A percentile compares a stretch with the other conserved stretches of the same genome.
These are phyloP conservation scores for Eutrema japonicum DNA, from an alignment of 345 rosid species.

Conservation along the genomic window DNA sequence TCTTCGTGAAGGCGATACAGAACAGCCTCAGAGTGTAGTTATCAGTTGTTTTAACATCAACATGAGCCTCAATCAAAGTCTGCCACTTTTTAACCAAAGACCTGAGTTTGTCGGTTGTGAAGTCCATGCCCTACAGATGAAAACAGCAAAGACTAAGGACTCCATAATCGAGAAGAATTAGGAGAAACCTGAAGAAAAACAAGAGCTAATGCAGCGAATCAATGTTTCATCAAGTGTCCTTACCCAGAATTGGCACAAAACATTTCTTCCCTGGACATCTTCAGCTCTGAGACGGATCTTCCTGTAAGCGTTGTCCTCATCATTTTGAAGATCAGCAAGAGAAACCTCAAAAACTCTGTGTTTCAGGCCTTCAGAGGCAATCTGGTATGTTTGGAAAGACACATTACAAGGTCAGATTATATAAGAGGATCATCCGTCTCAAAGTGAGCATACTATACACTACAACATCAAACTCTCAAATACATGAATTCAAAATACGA, in stretches of 20 bases:
- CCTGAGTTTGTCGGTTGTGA: constrained; percentile 93
- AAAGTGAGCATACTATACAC: background rate
- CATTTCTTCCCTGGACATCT: constrained; percentile 92
- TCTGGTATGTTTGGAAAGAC: constrained; percentile 43
- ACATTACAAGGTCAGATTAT: background rate
- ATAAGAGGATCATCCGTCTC: background rate
- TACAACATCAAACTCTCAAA: background rate
- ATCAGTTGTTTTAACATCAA: constrained; percentile 97
- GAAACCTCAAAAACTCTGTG: constrained; percentile 92
- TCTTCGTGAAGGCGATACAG: constrained; percentile 93
- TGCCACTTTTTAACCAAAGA: constrained; percentile 97
- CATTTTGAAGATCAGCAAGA: constrained; percentile 83
- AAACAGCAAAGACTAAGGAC: background rate
- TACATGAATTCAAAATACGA: background rate
- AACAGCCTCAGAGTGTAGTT: constrained; percentile 84
- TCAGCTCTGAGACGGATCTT: constrained; percentile 95
- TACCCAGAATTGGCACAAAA: constrained; percentile 96
- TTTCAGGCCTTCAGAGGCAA: constrained; percentile 96
- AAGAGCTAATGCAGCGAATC: background rate
- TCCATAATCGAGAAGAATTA: background rate
- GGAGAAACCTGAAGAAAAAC: background rate
- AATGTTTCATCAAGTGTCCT: background rate
- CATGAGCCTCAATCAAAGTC: constrained; percentile 86
- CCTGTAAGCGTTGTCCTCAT: constrained; percentile 85
- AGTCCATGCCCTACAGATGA: constrained; percentile 61